Evolutionary conservation across 768 basidiomycete species (phyloP).

Genomic region (Tricholoma bakamatsutake): DNA sequence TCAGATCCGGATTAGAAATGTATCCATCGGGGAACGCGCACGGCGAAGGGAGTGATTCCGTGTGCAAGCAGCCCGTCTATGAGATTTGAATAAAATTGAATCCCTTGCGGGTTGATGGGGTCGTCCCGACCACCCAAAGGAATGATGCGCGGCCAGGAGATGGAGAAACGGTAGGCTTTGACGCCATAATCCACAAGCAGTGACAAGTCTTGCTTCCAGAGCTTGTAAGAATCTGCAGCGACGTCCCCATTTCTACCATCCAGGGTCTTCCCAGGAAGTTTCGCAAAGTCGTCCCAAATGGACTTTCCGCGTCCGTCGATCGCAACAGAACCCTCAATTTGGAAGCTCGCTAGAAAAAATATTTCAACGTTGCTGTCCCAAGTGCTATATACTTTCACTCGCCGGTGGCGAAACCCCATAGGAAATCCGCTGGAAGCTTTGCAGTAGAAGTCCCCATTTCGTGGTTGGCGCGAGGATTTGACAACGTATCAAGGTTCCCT

Average conservation of each 20-base stretch:
- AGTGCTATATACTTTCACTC: slow-evolving; percentile 12
- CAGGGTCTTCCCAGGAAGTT: slow-evolving; percentile 58
- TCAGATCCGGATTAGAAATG: neutral
- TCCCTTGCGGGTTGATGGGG: slow-evolving; percentile 64
- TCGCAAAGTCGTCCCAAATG: slow-evolving; percentile 72
- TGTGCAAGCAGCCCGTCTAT: slow-evolving; percentile 61
- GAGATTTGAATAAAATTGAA: slow-evolving; percentile 63
- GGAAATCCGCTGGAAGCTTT: slow-evolving; percentile 53
- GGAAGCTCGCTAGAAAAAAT: slow-evolving; percentile 49
- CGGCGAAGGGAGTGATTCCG: slow-evolving; percentile 64
- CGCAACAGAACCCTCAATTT: slow-evolving; percentile 65
- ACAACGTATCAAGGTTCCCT: slow-evolving; percentile 17
- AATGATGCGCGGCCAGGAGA: slow-evolving; percentile 73
- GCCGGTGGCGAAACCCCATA: slow-evolving; percentile 73
- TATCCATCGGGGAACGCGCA: slow-evolving; percentile 8
- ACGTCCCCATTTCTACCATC: slow-evolving; percentile 65
- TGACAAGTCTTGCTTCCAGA: slow-evolving; percentile 63
- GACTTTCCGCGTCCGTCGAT: slow-evolving; percentile 60
- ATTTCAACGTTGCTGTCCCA: neutral
- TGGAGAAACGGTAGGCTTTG: slow-evolving; percentile 70
- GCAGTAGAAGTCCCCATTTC: slow-evolving; percentile 27
- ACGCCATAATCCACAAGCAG: slow-evolving; percentile 60
- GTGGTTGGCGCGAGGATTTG: slow-evolving; percentile 19
- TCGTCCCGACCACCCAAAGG: slow-evolving; percentile 69
- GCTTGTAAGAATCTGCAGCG: slow-evolving; percentile 65